These are phyloP conservation scores for Pleurotus giganteus DNA, from an alignment of 768 basidiomycete species.

Conservation along the genomic window DNA sequence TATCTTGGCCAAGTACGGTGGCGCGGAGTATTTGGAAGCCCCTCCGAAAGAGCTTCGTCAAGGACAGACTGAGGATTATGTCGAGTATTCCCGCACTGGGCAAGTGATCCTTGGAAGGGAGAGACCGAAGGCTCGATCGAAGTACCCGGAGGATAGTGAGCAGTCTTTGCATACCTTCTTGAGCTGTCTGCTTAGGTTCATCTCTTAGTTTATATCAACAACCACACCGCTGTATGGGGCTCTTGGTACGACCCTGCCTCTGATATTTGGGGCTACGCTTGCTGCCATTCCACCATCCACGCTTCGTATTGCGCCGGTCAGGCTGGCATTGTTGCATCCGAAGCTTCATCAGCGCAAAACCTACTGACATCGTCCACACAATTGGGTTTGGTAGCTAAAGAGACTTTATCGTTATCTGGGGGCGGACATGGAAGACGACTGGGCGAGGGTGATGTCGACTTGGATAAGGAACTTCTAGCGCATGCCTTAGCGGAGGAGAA, in stretches of 20 bases:
- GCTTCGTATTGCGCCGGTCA: slow-evolving; percentile 90
- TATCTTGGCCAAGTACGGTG: slow-evolving; percentile 91
- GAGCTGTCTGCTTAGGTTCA: slow-evolving; percentile 9
- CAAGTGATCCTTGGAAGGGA: slow-evolving; percentile 91
- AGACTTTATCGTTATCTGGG: slow-evolving; percentile 22
- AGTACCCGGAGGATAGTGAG: slow-evolving; percentile 96
- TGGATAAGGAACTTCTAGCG: slow-evolving; percentile 69
- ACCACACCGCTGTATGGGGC: slow-evolving; percentile 97
- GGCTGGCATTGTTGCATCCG: slow-evolving; percentile 76
- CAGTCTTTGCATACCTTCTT: slow-evolving; percentile 15
- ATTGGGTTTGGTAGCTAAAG: slow-evolving; percentile 20
- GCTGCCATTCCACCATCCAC: slow-evolving; percentile 86
- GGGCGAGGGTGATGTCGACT: slow-evolving; percentile 77
- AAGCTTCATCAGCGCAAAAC: slow-evolving; percentile 72
- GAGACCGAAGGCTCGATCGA: slow-evolving; percentile 81
- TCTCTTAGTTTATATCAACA: slow-evolving; percentile 76
- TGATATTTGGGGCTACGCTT: slow-evolving; percentile 88
- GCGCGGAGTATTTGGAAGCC: slow-evolving; percentile 85
- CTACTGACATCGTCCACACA: slow-evolving; percentile 43
- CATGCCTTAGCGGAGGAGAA: slow-evolving; percentile 75
- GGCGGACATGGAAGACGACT: slow-evolving; percentile 58
- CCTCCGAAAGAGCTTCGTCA: slow-evolving; percentile 91
- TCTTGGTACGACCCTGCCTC: slow-evolving; percentile 81
- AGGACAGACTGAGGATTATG: slow-evolving; percentile 96
- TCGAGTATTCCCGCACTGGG: slow-evolving; percentile 93